Base-by-base conservation (phyloP, 495 filamentous ascomycete species). In the Daldinia caldariorum region DNA sequence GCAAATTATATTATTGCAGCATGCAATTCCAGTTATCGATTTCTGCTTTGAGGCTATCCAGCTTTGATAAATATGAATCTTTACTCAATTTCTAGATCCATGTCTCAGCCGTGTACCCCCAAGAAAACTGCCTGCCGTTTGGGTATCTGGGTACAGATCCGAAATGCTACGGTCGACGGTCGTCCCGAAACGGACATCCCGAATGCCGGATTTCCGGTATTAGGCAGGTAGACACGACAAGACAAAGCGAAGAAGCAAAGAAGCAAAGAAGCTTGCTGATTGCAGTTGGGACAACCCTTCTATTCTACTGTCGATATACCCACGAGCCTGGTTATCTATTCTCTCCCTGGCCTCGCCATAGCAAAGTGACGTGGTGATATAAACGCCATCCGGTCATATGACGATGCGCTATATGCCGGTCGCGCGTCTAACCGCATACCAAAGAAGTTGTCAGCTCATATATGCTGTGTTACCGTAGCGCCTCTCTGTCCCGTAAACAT, bases 111-210 rank as follows among this genome's bases (percentile, higher is more conserved):
- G 31, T 16, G 29, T 26, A 31, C 35, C 22, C 22, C 58, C n/a
- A 49, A 18, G n/a, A 47, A 47, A 47, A 47, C 22, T 22, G 18
- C 16, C 60, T 32, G 38, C 60, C 54, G 60, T 63, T 22, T 54
- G 49, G 34, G 20, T 16, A 45, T 20, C 39, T 45, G 18, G 18
- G 20, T 22, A 20, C 8, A 47, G 16, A 47, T 47, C 43, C 20
- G 9, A 10, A 10, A 47, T 47, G 3, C 20, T 10, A 37, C 18
- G 12, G 31, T 37, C 31, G 26, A 37, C 18, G 12, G 31, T 37
- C 38, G n/a, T 38, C 67, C 67, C 58, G 59, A 66, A 66, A 67
- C 51, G 51, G 69, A 63, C 53, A 71, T 71, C 26, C 69, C 69
- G 69, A 67, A 39, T 13, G 5, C 35, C 69, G 47, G 69, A 47